Percentiles rank a stretch among this genome's conserved stretches.
Conservation (phyloP, 441 rosid species). For the Metrosideros polymorpha region DNA sequence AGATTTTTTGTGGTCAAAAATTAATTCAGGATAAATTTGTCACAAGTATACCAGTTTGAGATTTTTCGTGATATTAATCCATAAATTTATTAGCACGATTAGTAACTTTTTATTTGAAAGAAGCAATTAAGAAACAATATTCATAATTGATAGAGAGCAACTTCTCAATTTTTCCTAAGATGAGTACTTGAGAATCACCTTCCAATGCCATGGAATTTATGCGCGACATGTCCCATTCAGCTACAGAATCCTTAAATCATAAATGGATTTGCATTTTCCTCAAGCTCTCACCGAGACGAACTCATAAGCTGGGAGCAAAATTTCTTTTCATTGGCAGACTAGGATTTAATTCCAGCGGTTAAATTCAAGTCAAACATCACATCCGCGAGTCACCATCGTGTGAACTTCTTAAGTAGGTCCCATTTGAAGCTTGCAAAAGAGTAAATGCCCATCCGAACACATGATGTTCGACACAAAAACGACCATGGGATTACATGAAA, state of each 20-base stretch:
- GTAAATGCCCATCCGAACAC: background rate
- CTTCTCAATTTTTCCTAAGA: background rate
- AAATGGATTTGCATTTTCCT: background rate
- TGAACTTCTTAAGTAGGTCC: background rate
- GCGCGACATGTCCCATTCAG: background rate
- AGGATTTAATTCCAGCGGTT: background rate
- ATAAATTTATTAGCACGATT: too few species aligned
- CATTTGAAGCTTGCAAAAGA: background rate
- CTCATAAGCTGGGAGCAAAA: background rate
- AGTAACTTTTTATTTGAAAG: background rate
- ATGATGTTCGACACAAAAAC: background rate
- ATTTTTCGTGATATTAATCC: too few species aligned
- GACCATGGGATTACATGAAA: background rate
- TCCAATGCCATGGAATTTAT: background rate
- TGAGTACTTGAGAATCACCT: background rate
- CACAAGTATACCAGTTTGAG: too few species aligned
- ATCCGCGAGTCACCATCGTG: background rate
- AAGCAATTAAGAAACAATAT: background rate
- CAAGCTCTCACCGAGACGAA: background rate
- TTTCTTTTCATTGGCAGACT: background rate
- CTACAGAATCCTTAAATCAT: background rate
- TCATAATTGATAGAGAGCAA: background rate
- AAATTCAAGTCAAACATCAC: background rate
- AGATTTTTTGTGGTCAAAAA: too few species aligned
- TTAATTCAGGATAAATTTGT: too few species aligned